Conservation (phyloP, 78 protist genomes). For the Blattamonas nauphoetae region DNA sequence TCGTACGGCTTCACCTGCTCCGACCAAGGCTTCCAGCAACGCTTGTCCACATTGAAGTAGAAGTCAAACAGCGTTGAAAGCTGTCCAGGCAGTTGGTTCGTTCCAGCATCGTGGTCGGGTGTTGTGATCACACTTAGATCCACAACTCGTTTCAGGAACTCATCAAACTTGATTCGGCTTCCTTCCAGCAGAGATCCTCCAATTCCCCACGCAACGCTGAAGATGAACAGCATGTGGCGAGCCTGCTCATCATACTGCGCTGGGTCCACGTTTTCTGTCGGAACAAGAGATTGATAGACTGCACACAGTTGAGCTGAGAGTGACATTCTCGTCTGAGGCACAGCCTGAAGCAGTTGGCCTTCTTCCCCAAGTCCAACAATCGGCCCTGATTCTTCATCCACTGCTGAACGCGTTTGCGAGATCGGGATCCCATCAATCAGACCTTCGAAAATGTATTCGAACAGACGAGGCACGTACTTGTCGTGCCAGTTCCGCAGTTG, state of each 20-base stretch:
- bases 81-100: conserved; percentile 33
- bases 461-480: conserved; percentile 34
- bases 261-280: not conserved
- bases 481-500: conserved; percentile 21
- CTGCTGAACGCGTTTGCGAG: too few relatives aligned
- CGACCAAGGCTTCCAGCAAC: conserved; percentile 61
- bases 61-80: conserved; percentile 56
- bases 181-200: conserved; percentile 44
- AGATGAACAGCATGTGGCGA: conserved; percentile 48
- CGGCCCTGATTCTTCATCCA: not conserved
- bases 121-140: not conserved
- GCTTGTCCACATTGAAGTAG: conserved; percentile 23
- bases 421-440: conserved; percentile 19
- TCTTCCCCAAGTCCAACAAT: not conserved
- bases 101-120: not conserved
- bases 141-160: conserved; percentile 30
- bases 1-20: conserved; percentile 17
- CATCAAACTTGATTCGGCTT: conserved; percentile 45
- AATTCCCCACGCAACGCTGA: conserved; percentile 48
- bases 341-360: not conserved
- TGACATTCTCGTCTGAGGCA: conserved; percentile 37
- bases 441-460: conserved; percentile 55
- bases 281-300: conserved; percentile 29
- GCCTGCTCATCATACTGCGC: not conserved
- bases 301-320: conserved; percentile 42